Evolutionary conservation across 176 grass and related monocot genomes (phyloP), one percentile per base, ranked within the genome.

Genomic region (Stipa capillata): DNA sequence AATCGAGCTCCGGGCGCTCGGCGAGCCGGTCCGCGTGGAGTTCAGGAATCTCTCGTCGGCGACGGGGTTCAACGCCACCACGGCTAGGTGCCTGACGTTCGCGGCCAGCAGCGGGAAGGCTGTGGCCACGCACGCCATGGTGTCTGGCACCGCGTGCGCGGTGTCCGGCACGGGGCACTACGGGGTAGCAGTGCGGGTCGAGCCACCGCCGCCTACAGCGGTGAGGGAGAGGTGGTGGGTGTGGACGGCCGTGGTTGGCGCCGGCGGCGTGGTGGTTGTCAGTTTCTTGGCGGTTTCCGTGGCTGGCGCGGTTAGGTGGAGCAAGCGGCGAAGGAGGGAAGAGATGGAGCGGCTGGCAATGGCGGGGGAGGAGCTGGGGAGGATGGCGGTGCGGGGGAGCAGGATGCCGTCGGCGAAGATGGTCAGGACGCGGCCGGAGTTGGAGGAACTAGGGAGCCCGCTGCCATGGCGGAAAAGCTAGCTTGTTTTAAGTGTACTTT

Each of bases 101-200:
- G 64, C 34, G 16, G 37, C 35, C n/a, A 13, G 25, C 45, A 29
- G 71, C 36, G 72, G 87, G 2, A 42, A 77, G 44, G 72, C 67
- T 21, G 70, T 63, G 37, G 63, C 77, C 17, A 77, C 55, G 77
- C 71, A 85, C 44, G 52, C 53, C n/a, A 47, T 81, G 62, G 77
- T 33, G 63, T 16, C 82, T 54, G 71, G 55, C 21, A 5, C 64
- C 12, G 72, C 72, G 21, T 89, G 87, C 71, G 21, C 28, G 55
- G 82, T 89, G 36, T 61, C 82, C 36, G 82, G 87, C 72, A 89
- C 87, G 45, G 87, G 77, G 8, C 72, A 81, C 72, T 89, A 85
- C 45, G 87, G 71, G 0, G 32, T 89, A 0, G 87, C 64, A 18
- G 82, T 89, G 37, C 77, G 6, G n/a, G 62, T 39, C 21, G 60